A percentile compares a stretch with the other conserved stretches of the same genome.
Conservation (phyloP, 805 yeast species). For the Cyberlindnera euphorbiiphila region DNA sequence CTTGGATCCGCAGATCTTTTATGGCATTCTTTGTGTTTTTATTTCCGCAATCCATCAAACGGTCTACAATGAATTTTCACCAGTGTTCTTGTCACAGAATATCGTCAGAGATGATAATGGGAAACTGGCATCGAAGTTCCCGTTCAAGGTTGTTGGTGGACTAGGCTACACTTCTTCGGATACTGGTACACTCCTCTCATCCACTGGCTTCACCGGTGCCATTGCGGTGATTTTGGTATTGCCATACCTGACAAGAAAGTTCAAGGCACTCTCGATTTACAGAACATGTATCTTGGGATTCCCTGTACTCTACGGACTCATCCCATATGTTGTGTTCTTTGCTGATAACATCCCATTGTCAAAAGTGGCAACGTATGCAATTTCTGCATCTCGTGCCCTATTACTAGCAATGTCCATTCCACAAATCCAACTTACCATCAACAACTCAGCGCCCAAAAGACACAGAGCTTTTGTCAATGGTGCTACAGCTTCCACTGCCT, state of each 20-base stretch:
- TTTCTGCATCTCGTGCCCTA: conserved; percentile 11
- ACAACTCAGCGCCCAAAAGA: conserved; percentile 15
- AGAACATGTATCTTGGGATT: conserved; percentile 14
- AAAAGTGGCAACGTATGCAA: conserved; percentile 6
- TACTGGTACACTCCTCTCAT: conserved; percentile 21
- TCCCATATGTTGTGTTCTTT: conserved; percentile 20
- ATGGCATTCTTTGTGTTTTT: conserved; percentile 10
- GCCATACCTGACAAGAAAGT: conserved; percentile 23
- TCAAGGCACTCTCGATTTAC: conserved; percentile 20
- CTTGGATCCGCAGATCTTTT: conserved; percentile 10
- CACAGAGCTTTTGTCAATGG: conserved; percentile 18
- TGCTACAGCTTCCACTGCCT: conserved; percentile 10
- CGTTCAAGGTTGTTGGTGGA: conserved; percentile 23
- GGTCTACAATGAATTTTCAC: conserved; percentile 15
- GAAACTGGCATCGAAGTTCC: conserved; percentile 15
- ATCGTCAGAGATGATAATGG: conserved; percentile 16
- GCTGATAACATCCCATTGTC: conserved; percentile 11
- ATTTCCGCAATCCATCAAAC: conserved; percentile 12
- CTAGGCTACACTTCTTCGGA: conserved; percentile 19
- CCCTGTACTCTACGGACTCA: conserved; percentile 18
- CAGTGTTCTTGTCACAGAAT: conserved; percentile 16
- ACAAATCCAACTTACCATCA: conserved; percentile 16
- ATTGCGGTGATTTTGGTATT: conserved; percentile 17
- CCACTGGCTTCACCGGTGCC: conserved; percentile 22
- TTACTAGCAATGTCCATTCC: conserved; percentile 11